phyloP scores from a whole-genome alignment of 768 basidiomycete genomes.

The Mycena galericulata region DNA sequence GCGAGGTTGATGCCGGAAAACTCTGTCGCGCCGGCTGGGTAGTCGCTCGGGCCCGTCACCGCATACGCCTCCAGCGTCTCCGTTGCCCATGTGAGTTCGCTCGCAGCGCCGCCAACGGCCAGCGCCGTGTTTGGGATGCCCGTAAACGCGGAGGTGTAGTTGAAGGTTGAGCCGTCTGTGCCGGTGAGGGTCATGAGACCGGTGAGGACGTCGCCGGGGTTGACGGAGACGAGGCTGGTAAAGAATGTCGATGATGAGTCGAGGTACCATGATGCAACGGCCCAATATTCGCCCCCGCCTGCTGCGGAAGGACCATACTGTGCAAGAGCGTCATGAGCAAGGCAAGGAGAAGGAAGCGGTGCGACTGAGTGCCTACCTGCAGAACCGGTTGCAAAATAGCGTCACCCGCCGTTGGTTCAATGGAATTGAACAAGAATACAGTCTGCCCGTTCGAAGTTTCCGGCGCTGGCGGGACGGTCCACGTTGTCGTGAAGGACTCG shows the following conservation, averaged over 20 bases:
- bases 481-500: slow-evolving; percentile 31
- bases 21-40: background rate
- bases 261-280: slow-evolving; percentile 30
- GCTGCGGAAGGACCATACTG: slow-evolving; percentile 34
- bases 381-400: slow-evolving; percentile 31
- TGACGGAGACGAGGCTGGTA: slow-evolving; percentile 8
- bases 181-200: slow-evolving; percentile 31
- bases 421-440: slow-evolving; percentile 34
- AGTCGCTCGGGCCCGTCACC: slow-evolving; percentile 4
- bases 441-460: slow-evolving; percentile 31
- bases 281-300: slow-evolving; percentile 34
- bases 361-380: background rate
- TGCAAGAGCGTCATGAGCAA: background rate
- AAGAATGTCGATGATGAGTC: slow-evolving; percentile 22
- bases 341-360: background rate
- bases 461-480: slow-evolving; percentile 34
- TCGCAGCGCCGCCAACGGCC: slow-evolving; percentile 11
- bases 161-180: slow-evolving; percentile 11
- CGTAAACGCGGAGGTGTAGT: slow-evolving; percentile 26
- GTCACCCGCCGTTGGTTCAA: slow-evolving; percentile 25
- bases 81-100: slow-evolving; percentile 33
- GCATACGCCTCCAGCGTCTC: slow-evolving; percentile 34
- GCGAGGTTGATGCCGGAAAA: slow-evolving; percentile 1
- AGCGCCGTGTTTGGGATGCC: slow-evolving; percentile 30
- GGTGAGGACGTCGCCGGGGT: slow-evolving; percentile 23